Evolutionary conservation across 148 eudicot species (phyloP).

Genomic region (Suaeda aralocaspica): DNA sequence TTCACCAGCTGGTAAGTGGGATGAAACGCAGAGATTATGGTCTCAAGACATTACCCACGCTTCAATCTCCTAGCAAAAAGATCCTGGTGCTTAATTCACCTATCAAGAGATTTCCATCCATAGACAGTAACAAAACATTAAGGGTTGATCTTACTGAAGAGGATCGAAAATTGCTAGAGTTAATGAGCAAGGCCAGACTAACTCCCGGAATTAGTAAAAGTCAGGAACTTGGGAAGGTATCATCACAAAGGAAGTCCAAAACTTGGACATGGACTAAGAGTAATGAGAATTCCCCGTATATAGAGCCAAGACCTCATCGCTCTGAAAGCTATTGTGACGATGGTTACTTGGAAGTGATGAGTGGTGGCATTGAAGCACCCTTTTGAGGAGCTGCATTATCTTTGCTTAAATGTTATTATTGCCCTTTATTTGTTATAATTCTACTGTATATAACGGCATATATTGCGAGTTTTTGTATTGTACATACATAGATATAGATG

Average conservation of each 20-base stretch:
- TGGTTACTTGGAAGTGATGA: slow-evolving; percentile 46
- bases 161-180: slow-evolving; percentile 56
- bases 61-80: slow-evolving; percentile 43
- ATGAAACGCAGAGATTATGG: slow-evolving; percentile 58
- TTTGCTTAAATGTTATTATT: neutral
- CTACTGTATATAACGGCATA: slow-evolving; percentile 26
- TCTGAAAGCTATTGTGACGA: slow-evolving; percentile 26
- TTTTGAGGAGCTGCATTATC: slow-evolving; percentile 26
- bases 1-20: slow-evolving; percentile 60
- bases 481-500: slow-evolving; percentile 27
- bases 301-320: slow-evolving; percentile 8
- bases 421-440: slow-evolving; percentile 17
- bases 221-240: slow-evolving; percentile 50
- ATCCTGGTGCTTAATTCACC: slow-evolving; percentile 24
- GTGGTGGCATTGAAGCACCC: slow-evolving; percentile 51
- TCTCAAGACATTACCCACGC: slow-evolving; percentile 30
- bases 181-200: slow-evolving; percentile 44
- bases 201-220: slow-evolving; percentile 74
- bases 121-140: slow-evolving; percentile 22
- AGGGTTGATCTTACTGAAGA: slow-evolving; percentile 47
- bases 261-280: slow-evolving; percentile 61
- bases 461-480: slow-evolving; percentile 23
- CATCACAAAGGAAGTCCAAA: slow-evolving; percentile 28
- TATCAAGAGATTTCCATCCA: slow-evolving; percentile 17
- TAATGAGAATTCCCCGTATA: slow-evolving; percentile 58